Percentiles rank a stretch among this genome's conserved stretches.
These are phyloP conservation scores for Populus tomentosa DNA, from an alignment of 441 rosid genomes.

Conservation along the genomic window DNA sequence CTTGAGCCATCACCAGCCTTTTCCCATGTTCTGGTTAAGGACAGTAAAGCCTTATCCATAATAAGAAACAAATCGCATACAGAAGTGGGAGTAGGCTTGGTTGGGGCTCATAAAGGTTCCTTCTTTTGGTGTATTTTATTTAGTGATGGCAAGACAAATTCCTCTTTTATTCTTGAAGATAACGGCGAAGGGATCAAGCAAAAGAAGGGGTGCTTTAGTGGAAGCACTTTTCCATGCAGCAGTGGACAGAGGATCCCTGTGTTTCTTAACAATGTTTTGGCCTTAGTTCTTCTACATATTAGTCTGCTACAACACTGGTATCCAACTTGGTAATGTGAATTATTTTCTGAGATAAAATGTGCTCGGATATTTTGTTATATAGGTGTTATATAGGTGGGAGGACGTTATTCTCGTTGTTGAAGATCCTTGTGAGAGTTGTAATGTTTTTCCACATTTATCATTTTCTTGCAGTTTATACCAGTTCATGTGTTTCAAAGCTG, in stretches of 20 bases:
- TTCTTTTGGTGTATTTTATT: constrained; percentile 72
- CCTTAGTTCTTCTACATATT: constrained; percentile 19
- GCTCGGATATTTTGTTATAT: constrained; percentile 15
- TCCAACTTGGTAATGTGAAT: constrained; percentile 12
- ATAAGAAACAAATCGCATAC: constrained; percentile 59
- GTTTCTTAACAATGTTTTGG: constrained; percentile 17
- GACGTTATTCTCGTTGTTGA: neutral
- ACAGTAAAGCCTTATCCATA: constrained; percentile 40
- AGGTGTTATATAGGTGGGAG: neutral
- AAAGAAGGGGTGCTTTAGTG: constrained; percentile 74
- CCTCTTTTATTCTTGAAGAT: constrained; percentile 72
- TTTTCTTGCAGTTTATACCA: neutral
- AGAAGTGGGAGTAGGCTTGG: constrained; percentile 74
- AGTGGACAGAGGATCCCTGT: constrained; percentile 28
- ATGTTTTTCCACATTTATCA: neutral
- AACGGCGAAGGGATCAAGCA: constrained; percentile 71
- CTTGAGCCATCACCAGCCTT: constrained; percentile 52
- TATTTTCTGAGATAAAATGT: neutral
- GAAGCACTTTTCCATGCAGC: constrained; percentile 64
- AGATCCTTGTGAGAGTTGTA: constrained; percentile 3
- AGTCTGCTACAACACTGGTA: constrained; percentile 21
- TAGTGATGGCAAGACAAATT: constrained; percentile 48
- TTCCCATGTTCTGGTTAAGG: constrained; percentile 54
- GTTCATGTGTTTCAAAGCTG: neutral
- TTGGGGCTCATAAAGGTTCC: constrained; percentile 54